Evolutionary conservation across 2,329 filamentous ascomycete genomes (phyloP), one percentile per base, ranked within the genome.

Genomic region (Microascus cirrosus): DNA sequence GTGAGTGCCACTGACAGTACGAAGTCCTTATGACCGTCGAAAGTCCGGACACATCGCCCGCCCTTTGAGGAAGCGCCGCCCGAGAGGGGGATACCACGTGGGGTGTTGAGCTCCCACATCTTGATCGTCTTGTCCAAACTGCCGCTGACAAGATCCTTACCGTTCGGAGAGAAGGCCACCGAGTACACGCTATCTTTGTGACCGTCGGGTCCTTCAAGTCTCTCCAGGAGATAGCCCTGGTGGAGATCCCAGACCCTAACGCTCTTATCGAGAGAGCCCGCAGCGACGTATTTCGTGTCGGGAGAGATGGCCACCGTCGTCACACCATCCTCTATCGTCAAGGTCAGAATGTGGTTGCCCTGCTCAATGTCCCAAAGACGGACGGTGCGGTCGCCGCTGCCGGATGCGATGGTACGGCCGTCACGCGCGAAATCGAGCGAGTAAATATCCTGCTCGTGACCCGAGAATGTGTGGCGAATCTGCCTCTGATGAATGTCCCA

Each of bases 401-500:
- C 94, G 8, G 94, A 97, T 6, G 93, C 94, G 66, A 99, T 97
- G 59, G 91, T 91, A 57, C 90, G 87, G 42, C 93, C 93, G 65
- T 96, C 95, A 50, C 90, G 86, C 35, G 93, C 89, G 71, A 96
- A 99, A 73, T 97, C 94, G 4, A 97, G 79, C 5, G 90, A 95
- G 73, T 97, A 97, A 62, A 99, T 99, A 64, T 99, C 94, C 73
- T 99, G 93, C 72, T 99, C 94, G 72, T 99, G 94, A 25, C 94
- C 94, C n/a, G 86, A 81, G 74, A 99, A 97, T 45, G 90, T 90
- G 69, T 94, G 90, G 66, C 91, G 89, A 69, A 99, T 97, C 10
- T 83, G 85, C 64, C 90, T 83, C 59, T 77, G 81, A 58, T 82
- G 79, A 65, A 99, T 97, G 70, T 99, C 94, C 94, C 94, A 99